Percentiles rank a stretch among this genome's conserved stretches.
These are phyloP conservation scores for Rubroboletus satanas DNA, from an alignment of 768 basidiomycete genomes.

Conservation along the genomic window DNA sequence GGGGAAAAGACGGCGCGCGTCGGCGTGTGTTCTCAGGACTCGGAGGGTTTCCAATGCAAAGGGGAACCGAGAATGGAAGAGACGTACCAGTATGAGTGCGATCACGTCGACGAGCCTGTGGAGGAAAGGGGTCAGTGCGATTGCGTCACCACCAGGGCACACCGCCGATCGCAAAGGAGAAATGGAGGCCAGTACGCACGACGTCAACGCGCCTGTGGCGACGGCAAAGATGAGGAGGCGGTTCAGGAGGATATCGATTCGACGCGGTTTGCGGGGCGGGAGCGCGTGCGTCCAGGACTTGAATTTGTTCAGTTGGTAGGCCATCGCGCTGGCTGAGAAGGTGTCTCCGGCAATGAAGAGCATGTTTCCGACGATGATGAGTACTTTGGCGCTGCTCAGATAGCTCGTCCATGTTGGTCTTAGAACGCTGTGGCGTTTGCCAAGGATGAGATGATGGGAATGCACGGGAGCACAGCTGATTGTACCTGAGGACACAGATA, in stretches of 20 bases:
- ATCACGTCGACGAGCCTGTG: slow-evolving; percentile 25
- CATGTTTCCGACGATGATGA: slow-evolving; percentile 20
- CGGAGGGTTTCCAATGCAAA: too few relatives aligned
- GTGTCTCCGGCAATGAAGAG: slow-evolving; percentile 26
- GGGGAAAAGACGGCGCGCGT: too few relatives aligned
- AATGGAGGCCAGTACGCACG: slow-evolving; percentile 9
- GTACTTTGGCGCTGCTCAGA: background rate
- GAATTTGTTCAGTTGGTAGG: slow-evolving; percentile 19
- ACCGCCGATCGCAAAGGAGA: background rate
- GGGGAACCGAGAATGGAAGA: too few relatives aligned
- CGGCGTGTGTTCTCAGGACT: too few relatives aligned
- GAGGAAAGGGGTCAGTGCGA: background rate
- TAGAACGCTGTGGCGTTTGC: slow-evolving; percentile 1
- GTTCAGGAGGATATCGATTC: slow-evolving; percentile 21
- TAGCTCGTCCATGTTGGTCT: slow-evolving; percentile 12
- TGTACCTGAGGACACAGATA: slow-evolving; percentile 17
- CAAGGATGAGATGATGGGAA: background rate
- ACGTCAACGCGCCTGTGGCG: slow-evolving; percentile 25
- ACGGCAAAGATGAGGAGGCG: slow-evolving; percentile 23
- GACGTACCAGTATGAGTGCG: slow-evolving; percentile 23
- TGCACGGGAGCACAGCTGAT: too few relatives aligned
- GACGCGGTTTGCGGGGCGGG: background rate
- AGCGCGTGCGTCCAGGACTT: slow-evolving; percentile 5
- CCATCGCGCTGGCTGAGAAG: slow-evolving; percentile 20
- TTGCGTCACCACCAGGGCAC: background rate